A percentile compares a stretch with the other conserved stretches of the same genome.
Conservation (phyloP, 1,139 yeast species). For the Debaryomyces singareniensis region DNA sequence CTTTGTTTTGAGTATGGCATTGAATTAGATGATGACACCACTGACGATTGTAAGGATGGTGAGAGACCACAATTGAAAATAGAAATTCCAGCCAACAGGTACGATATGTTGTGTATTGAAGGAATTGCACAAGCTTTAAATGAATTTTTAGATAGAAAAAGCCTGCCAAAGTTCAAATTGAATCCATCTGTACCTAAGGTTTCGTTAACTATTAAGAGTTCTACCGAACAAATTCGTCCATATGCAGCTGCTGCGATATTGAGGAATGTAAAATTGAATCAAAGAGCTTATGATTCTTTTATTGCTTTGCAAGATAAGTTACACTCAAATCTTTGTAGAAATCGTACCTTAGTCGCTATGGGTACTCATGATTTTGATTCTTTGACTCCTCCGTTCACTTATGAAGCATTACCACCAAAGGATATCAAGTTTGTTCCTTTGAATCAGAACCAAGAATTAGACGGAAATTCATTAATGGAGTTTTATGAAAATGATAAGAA, state of each 20-base stretch:
- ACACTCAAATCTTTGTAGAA: conserved; percentile 92
- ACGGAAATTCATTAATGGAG: conserved; percentile 77
- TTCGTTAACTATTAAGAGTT: conserved; percentile 66
- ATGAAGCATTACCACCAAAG: conserved; percentile 76
- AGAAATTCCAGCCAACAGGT: conserved; percentile 97
- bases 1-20: conserved; percentile 96
- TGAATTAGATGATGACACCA: conserved; percentile 93
- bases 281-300: conserved; percentile 86
- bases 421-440: conserved; percentile 79
- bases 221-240: conserved; percentile 74
- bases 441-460: conserved; percentile 73
- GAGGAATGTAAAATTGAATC: conserved; percentile 74
- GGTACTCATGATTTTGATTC: conserved; percentile 96
- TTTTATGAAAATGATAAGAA: conserved; percentile 89
- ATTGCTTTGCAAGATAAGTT: conserved; percentile 94
- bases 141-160: conserved; percentile 69
- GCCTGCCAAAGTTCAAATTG: conserved; percentile 62
- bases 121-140: conserved; percentile 95
- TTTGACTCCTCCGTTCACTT: conserved; percentile 78
- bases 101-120: conserved; percentile 95
- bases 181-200: conserved; percentile 56
- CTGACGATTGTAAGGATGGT: conserved; percentile 66
- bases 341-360: conserved; percentile 94
- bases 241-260: conserved; percentile 92
- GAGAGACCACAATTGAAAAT: conserved; percentile 96